Conservation (phyloP, 352 stramenopile genomes). For the Globisporangium viniferum region DNA sequence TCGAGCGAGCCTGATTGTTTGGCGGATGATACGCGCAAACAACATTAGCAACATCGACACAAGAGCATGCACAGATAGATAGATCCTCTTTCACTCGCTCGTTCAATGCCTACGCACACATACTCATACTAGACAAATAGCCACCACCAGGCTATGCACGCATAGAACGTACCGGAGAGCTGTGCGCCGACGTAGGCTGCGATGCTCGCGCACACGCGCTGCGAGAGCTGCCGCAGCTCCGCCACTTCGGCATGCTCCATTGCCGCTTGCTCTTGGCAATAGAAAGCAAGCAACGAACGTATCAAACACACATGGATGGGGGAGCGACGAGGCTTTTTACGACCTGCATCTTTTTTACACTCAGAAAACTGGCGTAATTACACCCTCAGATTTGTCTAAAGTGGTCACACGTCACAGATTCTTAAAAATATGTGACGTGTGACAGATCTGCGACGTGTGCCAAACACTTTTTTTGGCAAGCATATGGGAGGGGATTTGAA, state of each 20-base stretch:
- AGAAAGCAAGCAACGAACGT: background rate
- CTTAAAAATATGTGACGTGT: slow-evolving; percentile 1
- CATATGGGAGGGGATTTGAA: background rate
- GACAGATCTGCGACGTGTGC: slow-evolving; percentile 5
- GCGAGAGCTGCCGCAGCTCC: slow-evolving; percentile 56
- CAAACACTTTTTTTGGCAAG: background rate
- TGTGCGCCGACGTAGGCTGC: slow-evolving; percentile 63
- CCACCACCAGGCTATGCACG: background rate
- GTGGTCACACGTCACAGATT: slow-evolving; percentile 12
- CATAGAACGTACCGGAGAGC: slow-evolving; percentile 41
- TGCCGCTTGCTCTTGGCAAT: background rate
- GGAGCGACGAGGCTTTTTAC: background rate
- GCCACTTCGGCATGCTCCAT: slow-evolving; percentile 64
- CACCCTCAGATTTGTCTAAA: background rate
- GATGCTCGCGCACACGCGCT: slow-evolving; percentile 67
- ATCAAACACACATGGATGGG: background rate
- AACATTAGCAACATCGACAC: no score
- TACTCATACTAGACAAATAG: no score
- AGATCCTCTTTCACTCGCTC: no score
- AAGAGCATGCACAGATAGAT: no score
- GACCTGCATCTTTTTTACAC: background rate
- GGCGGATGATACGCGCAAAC: no score
- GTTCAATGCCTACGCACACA: no score
- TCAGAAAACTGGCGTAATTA: slow-evolving; percentile 2
- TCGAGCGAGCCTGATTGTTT: slow-evolving; percentile 55